Evolutionary conservation across 208 protist genomes (phyloP), one percentile per base, ranked within the genome.

Genomic region (Phytomonas serpens): DNA sequence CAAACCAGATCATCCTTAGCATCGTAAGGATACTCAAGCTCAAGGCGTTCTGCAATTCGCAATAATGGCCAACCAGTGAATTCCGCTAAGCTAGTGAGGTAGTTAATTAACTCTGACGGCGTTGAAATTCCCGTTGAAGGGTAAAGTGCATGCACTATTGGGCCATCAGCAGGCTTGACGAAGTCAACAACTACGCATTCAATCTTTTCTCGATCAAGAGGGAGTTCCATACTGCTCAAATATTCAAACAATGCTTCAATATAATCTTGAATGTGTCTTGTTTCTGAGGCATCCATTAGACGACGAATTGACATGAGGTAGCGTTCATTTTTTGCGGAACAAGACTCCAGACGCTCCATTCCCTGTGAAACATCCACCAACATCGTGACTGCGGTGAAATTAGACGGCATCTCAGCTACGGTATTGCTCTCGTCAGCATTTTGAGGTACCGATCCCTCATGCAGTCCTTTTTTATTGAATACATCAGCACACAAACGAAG

Each of bases 101-200:
- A 96, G 68, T 88, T 81, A 34, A 87, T 81, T 57, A 96, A 73
- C 66, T 92, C 87, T 3, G 71, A 73, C 64, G 91, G 78, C 61
- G 69, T 84, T 30, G 69, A 52, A 38, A 96, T 89, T 36, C 91
- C 91, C 10, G 78, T 70, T 38, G 62, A 34, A 61, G 84, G 91
- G 80, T 93, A 96, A 32, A 96, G 75, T 4, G 88, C 87, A 10
- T 78, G 57, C 29, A 96, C 71, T 32, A 96, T 81, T 16, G 83
- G 87, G 64, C 78, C 52, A 37, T 90, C 86, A 47, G 76, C 67
- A 23, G 77, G 74, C 30, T 76, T 62, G n/a, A 96, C 85, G 32
- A 92, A 76, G 34, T 61, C 68, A 69, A 64, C 27, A 74, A 80
- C 79, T 52, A 84, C 88, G 11, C 57, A 71, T 71, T 93, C 88